Evolutionary conservation across 768 basidiomycete species (phyloP).

Genomic region (Boletus coccyginus): DNA sequence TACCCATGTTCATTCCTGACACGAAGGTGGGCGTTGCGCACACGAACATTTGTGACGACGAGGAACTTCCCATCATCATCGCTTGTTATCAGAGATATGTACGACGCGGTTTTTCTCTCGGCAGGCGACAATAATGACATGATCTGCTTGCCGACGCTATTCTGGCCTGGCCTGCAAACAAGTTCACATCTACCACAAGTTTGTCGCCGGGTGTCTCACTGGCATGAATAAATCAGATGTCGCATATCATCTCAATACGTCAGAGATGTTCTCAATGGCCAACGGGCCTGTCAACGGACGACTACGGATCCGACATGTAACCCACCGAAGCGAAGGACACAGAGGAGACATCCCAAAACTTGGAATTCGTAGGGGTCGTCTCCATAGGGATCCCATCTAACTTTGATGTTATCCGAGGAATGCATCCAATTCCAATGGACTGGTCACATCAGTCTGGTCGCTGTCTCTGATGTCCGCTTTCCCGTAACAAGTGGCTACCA

Average conservation of each 20-base stretch:
- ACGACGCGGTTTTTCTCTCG: slow-evolving; percentile 34
- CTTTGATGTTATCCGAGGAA: slow-evolving; percentile 16
- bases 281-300: not conserved
- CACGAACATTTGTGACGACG: too few species aligned
- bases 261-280: slow-evolving; percentile 34
- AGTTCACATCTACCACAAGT: slow-evolving; percentile 42
- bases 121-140: slow-evolving; percentile 31
- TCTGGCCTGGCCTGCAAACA: too few species aligned
- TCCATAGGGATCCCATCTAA: slow-evolving; percentile 32
- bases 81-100: too few species aligned
- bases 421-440: not conserved
- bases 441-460: slow-evolving; percentile 9
- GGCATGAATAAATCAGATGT: slow-evolving; percentile 41
- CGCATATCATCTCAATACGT: slow-evolving; percentile 29
- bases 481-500: slow-evolving; percentile 13
- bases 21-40: too few species aligned
- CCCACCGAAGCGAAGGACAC: not conserved
- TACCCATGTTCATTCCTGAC: too few species aligned
- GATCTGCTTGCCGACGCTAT: slow-evolving; percentile 39
- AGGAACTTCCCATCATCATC: too few species aligned
- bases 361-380: slow-evolving; percentile 35
- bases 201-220: slow-evolving; percentile 41
- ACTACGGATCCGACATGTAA: not conserved
- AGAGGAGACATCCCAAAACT: slow-evolving; percentile 27
- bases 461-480: slow-evolving; percentile 9